Conservation (phyloP, 345 rosid species). For the Acer saccharum region DNA sequence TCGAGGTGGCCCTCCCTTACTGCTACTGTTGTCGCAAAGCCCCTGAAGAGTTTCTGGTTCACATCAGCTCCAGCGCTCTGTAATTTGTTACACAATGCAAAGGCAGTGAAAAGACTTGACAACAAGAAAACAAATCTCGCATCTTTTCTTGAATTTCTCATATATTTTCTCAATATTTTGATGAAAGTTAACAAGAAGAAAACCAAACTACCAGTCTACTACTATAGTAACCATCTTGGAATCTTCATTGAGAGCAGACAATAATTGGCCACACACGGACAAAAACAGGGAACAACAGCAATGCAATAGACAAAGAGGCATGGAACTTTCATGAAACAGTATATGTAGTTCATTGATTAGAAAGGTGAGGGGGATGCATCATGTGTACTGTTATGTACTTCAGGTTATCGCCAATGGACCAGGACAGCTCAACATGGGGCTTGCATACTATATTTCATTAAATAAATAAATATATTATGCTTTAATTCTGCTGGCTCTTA, state of each 20-base stretch:
- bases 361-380: constrained; percentile 28
- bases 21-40: constrained; percentile 89
- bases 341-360: constrained; percentile 10
- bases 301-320: constrained; percentile 30
- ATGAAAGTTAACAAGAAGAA: constrained; percentile 6
- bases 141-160: not conserved
- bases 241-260: constrained; percentile 26
- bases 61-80: constrained; percentile 94
- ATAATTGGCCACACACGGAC: constrained; percentile 27
- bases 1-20: constrained; percentile 85
- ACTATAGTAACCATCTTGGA: constrained; percentile 23
- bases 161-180: constrained; percentile 11
- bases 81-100: constrained; percentile 22
- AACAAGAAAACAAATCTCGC: not conserved
- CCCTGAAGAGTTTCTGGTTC: constrained; percentile 91
- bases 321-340: constrained; percentile 24
- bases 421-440: constrained; percentile 37
- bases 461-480: not conserved
- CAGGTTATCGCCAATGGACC: constrained; percentile 21
- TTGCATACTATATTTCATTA: constrained; percentile 11
- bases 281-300: constrained; percentile 28
- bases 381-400: constrained; percentile 34
- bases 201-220: constrained; percentile 11
- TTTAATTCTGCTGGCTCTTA: not conserved
- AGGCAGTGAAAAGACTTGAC: constrained; percentile 16